Evolutionary conservation across 352 stramenopile species (phyloP), one percentile per base, ranked within the genome.

Genomic region (Globisporangium ultimum): DNA sequence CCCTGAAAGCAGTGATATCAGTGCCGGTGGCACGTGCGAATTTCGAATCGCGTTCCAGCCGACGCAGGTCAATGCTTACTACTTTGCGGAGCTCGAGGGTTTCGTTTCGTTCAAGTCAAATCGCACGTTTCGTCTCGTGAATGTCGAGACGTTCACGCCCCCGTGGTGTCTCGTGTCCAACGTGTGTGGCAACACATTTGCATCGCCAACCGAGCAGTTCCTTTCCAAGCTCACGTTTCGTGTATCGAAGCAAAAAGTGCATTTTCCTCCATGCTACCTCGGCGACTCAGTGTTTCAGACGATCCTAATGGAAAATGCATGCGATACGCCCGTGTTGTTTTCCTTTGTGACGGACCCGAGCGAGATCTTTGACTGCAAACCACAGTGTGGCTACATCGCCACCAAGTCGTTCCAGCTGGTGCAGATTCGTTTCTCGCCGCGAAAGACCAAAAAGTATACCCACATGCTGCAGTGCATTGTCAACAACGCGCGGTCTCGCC

Each of bases 101-200:
- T 93, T 81, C 54, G 87, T 88, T 40, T 89, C 85, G 18, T 97
- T 97, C 63, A 97, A 97, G 57, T 96, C 89, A 11, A 97, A 98
- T 60, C 80, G 90, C 34, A 97, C 88, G 13, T 98, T 98, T 58
- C 88, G 93, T 8, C 80, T 97, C 28, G 93, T 98, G 2, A 96
- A 97, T 56, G 87, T 97, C 48, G 74, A 89, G 38, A 96, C 89
- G 17, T 93, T 98, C 45, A 92, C 88, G 32, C 92, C 93, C 15
- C 91, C 94, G 18, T 98, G 89, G 91, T 94, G 76, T 47, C 43
- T 97, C 1, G 67, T 85, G 6, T 55, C 91, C 14, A 83, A 80
- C 22, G 76, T 80, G 2, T 74, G 75, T 32, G 94, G 92, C 20
- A 95, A 98, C 71, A 97, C 90, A 8, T 98, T 97, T 57, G 48